Percentiles rank a stretch among this genome's conserved stretches.
phyloP scores from a whole-genome alignment of 1,139 yeast species.

The Tardiomyces digboiensis region DNA sequence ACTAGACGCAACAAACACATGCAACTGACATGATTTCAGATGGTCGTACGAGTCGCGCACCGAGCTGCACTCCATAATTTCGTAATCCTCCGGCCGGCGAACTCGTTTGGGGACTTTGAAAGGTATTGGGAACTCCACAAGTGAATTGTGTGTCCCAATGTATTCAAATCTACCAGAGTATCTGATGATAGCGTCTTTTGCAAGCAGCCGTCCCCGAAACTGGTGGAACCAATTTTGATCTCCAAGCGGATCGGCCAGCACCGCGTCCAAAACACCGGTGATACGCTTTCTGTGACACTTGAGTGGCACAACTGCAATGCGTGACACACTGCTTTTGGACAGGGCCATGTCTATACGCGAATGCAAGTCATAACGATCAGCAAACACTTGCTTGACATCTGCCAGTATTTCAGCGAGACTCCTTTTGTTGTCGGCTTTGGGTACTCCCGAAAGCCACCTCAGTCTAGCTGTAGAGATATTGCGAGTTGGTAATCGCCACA shows the following conservation, averaged over 20 bases:
- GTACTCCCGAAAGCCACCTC: too few relatives aligned
- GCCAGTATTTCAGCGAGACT: too few relatives aligned
- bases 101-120: slow-evolving; percentile 12
- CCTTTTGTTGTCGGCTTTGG: too few relatives aligned
- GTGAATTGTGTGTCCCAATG: slow-evolving; percentile 26
- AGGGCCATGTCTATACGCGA: slow-evolving; percentile 13
- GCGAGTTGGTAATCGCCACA: too few relatives aligned
- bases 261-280: slow-evolving; percentile 21
- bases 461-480: too few relatives aligned
- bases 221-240: slow-evolving; percentile 24
- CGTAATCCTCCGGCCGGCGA: slow-evolving; percentile 9
- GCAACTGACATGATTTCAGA: slow-evolving; percentile 22
- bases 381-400: slow-evolving; percentile 17
- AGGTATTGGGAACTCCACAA: slow-evolving; percentile 28
- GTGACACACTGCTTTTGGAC: slow-evolving; percentile 2
- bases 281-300: slow-evolving; percentile 17
- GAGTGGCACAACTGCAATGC: slow-evolving; percentile 24
- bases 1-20: slow-evolving; percentile 16
- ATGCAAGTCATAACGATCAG: slow-evolving; percentile 13
- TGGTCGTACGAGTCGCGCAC: slow-evolving; percentile 23
- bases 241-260: slow-evolving; percentile 28
- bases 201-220: slow-evolving; percentile 19
- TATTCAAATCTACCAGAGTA: slow-evolving; percentile 23
- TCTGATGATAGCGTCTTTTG: slow-evolving; percentile 25
- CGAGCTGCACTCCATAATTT: slow-evolving; percentile 24